Conservation (phyloP, 768 basidiomycete species). For the Lactarius sp. region DNA sequence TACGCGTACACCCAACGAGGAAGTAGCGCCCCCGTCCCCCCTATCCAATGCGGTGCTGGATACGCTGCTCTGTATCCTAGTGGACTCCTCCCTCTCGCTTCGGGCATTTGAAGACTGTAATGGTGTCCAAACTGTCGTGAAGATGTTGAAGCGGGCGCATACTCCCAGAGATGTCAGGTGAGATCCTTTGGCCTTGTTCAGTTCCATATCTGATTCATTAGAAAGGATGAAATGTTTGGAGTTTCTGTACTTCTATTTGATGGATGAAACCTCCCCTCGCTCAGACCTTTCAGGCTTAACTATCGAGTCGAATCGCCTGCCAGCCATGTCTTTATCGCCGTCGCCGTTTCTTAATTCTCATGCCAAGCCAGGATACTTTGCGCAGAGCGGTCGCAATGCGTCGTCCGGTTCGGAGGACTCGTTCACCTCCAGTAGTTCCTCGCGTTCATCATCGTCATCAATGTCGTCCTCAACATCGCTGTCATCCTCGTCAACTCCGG, state of each 20-base stretch:
- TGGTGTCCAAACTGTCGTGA: conserved; percentile 81
- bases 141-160: conserved; percentile 77
- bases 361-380: conserved; percentile 14
- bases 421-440: conserved; percentile 17
- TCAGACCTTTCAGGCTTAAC: conserved; percentile 22
- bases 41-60: conserved; percentile 62
- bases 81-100: conserved; percentile 72
- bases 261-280: conserved; percentile 61
- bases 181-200: conserved; percentile 26
- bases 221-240: conserved; percentile 92
- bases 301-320: conserved; percentile 35
- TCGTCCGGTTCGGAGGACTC: conserved; percentile 28
- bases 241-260: conserved; percentile 90
- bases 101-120: conserved; percentile 72
- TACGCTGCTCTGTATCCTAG: conserved; percentile 81
- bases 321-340: conserved; percentile 35
- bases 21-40: conserved; percentile 9
- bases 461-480: conserved; percentile 30
- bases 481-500: conserved; percentile 34
- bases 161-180: conserved; percentile 88
- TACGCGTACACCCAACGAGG: conserved; percentile 21
- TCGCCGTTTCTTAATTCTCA: conserved; percentile 29
- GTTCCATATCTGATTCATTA: neutral
- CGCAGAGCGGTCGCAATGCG: conserved; percentile 18
- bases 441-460: conserved; percentile 20